Percentiles rank a stretch among this genome's conserved stretches.
Conservation (phyloP, 2,329 filamentous ascomycete genomes). For the Diaporthe vaccinii region DNA sequence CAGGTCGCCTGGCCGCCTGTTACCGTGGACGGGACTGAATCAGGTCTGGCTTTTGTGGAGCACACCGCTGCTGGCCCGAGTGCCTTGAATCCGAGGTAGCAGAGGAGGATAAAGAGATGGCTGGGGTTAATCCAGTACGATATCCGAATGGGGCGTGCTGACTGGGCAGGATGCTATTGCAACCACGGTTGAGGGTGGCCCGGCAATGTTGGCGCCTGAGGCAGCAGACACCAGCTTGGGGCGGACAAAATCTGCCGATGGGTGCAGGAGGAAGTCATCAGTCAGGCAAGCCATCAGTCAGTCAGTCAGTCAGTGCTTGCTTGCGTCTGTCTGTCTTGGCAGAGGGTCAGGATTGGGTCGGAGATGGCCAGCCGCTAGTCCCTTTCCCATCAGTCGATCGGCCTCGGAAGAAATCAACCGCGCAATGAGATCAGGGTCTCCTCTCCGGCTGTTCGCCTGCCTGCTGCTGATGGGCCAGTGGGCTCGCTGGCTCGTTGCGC, state of each 20-base stretch:
- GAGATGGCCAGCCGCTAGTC: constrained; percentile 29
- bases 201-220: not conserved
- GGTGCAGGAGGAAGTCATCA: constrained; percentile 6
- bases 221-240: constrained; percentile 3
- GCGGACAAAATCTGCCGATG: constrained; percentile 34
- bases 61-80: not conserved
- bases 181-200: constrained; percentile 4
- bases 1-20: not conserved
- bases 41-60: constrained; percentile 29
- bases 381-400: constrained; percentile 18
- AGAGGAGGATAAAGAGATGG: constrained; percentile 18
- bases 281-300: constrained; percentile 15
- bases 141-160: constrained; percentile 6
- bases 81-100: constrained; percentile 11
- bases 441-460: constrained; percentile 8
- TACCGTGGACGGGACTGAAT: constrained; percentile 3
- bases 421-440: constrained; percentile 29
- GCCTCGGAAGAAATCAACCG: constrained; percentile 22
- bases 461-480: not conserved
- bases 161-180: not conserved
- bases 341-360: constrained; percentile 25
- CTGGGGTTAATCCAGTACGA: constrained; percentile 31
- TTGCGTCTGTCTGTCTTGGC: constrained; percentile 16
- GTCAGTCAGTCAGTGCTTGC: not conserved
- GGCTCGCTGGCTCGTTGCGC: constrained; percentile 17